Percentiles rank a stretch among this genome's conserved stretches.
Conservation (phyloP, 2,329 filamentous ascomycete genomes). For the Epichloe coenophiala region DNA sequence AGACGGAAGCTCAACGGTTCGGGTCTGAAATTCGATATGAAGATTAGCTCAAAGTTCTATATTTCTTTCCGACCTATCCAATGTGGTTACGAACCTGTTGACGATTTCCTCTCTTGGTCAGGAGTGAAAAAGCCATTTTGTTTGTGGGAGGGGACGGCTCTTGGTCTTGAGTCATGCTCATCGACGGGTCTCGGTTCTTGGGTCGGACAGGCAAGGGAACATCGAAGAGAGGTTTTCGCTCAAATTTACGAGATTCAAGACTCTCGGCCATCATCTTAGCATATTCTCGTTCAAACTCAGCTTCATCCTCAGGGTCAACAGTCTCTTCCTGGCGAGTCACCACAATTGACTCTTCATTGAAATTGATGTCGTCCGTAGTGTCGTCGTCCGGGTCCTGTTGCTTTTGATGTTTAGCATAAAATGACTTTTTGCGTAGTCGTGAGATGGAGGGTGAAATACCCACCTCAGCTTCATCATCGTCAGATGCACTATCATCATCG, state of each 20-base stretch:
- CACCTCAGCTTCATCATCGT: constrained; percentile 47
- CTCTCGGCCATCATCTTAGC: constrained; percentile 98
- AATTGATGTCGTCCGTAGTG: constrained; percentile 45
- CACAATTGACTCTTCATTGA: constrained; percentile 78
- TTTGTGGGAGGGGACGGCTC: constrained; percentile 13
- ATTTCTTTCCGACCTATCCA: neutral
- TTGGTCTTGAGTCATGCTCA: constrained; percentile 15
- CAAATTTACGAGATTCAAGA: constrained; percentile 87
- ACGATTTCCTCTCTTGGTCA: constrained; percentile 91
- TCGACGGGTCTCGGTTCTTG: constrained; percentile 46
- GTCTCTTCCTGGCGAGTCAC: constrained; percentile 85
- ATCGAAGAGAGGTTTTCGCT: constrained; percentile 88
- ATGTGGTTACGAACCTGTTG: constrained; percentile 52
- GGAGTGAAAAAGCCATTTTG: constrained; percentile 93
- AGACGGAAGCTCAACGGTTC: constrained; percentile 76
- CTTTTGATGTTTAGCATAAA: neutral
- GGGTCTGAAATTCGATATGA: constrained; percentile 45
- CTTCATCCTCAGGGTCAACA: constrained; percentile 84
- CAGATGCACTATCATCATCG: constrained; percentile 45
- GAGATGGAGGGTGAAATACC: constrained; percentile 6
- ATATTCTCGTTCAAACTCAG: constrained; percentile 94
- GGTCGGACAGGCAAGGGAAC: constrained; percentile 87
- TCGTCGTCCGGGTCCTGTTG: constrained; percentile 33
- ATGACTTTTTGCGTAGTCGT: neutral
- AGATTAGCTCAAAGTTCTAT: neutral